Conservation (phyloP, 2,329 filamentous ascomycete genomes). For the Venturia asperata region DNA sequence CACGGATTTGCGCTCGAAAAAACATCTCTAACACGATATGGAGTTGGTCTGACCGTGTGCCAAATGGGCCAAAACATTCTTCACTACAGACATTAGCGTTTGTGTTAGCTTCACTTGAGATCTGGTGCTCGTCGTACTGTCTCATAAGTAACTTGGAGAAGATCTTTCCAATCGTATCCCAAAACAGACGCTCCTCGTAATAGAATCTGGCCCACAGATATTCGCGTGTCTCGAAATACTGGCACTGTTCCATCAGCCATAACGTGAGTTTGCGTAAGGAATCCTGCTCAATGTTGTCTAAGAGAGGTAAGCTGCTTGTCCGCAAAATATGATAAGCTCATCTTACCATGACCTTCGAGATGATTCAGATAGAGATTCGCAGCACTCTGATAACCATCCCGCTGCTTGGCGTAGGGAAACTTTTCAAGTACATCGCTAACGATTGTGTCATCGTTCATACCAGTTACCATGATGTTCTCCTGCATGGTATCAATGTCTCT, state of each 20-base stretch:
- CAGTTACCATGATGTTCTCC: slow-evolving; percentile 21
- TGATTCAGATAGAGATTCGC: slow-evolving; percentile 5
- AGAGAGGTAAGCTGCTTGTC: neutral
- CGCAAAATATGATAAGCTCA: neutral
- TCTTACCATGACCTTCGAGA: slow-evolving; percentile 10
- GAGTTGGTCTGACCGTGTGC: neutral
- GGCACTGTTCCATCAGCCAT: slow-evolving; percentile 16
- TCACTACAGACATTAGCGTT: slow-evolving; percentile 6
- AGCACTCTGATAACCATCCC: slow-evolving; percentile 16
- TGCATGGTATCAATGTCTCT: slow-evolving; percentile 23
- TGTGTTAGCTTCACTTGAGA: neutral
- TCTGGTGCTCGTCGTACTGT: slow-evolving; percentile 2
- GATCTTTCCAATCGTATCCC: slow-evolving; percentile 18
- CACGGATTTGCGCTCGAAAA: neutral
- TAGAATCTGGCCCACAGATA: slow-evolving; percentile 17
- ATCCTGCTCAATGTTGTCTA: slow-evolving; percentile 7
- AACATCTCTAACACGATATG: neutral
- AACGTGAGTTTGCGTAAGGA: neutral
- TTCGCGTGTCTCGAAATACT: neutral
- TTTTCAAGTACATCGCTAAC: slow-evolving; percentile 27
- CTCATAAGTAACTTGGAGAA: slow-evolving; percentile 14
- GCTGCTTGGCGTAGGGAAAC: slow-evolving; percentile 28
- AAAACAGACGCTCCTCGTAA: slow-evolving; percentile 16
- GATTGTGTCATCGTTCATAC: slow-evolving; percentile 21
- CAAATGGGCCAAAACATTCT: slow-evolving; percentile 2